Percentiles rank a stretch among this genome's conserved stretches.
Evolutionary conservation across 805 yeast species (phyloP).

Genomic region (Yarrowia divulgata): DNA sequence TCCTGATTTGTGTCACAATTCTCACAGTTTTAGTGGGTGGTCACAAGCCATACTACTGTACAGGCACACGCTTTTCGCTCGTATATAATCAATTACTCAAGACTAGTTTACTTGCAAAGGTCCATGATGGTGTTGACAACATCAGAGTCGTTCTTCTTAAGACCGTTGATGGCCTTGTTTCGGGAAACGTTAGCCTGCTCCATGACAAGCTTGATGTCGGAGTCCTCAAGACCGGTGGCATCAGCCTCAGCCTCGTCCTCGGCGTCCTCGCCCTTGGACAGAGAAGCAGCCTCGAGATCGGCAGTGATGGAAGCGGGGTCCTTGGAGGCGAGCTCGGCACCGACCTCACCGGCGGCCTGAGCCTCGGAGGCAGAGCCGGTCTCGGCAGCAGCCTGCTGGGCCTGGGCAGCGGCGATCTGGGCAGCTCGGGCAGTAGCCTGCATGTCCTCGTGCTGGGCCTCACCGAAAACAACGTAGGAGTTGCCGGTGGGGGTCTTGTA

Average conservation of each 20-base stretch:
- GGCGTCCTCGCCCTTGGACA: constrained; percentile 58
- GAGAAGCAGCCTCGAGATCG: constrained; percentile 49
- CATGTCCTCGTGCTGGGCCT: constrained; percentile 94
- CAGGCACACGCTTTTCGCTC: too few species aligned
- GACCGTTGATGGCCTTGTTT: constrained; percentile 89
- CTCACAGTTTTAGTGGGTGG: too few species aligned
- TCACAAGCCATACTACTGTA: too few species aligned
- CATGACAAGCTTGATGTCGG: constrained; percentile 83
- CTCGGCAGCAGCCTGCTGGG: constrained; percentile 56
- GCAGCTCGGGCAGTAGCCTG: constrained; percentile 77
- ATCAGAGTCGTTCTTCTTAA: constrained; percentile 88
- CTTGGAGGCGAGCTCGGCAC: constrained; percentile 54
- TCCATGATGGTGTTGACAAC: constrained; percentile 94
- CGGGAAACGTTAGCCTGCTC: constrained; percentile 92
- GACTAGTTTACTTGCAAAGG: constrained; percentile 49
- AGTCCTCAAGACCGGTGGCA: constrained; percentile 80
- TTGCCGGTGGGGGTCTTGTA: constrained; percentile 90
- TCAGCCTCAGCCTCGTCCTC: constrained; percentile 80
- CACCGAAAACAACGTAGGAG: constrained; percentile 96
- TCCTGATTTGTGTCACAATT: too few species aligned
- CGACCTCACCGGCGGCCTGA: constrained; percentile 55
- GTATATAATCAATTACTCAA: constrained; percentile 8
- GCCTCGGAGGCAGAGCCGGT: constrained; percentile 54
- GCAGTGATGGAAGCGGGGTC: constrained; percentile 46
- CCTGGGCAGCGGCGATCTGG: constrained; percentile 73